phyloP scores from a whole-genome alignment of 2,329 filamentous ascomycete species.

The Pleochaeta shiraiana region DNA sequence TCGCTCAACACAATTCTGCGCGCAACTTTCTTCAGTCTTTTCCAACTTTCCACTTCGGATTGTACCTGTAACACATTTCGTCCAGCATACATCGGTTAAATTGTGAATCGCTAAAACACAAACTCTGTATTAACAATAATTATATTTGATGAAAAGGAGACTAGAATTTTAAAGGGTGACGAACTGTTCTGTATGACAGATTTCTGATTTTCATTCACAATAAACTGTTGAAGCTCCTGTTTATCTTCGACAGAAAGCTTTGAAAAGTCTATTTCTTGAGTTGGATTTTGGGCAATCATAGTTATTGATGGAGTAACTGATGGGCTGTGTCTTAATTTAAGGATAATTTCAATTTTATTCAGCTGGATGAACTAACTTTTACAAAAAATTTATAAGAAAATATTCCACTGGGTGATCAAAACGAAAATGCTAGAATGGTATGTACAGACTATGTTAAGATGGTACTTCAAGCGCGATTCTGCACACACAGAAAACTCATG shows the following conservation, averaged over 20 bases:
- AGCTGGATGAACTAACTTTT: too few relatives aligned
- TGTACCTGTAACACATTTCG: constrained; percentile 64
- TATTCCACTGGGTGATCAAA: too few relatives aligned
- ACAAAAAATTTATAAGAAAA: too few relatives aligned
- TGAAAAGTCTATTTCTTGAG: constrained; percentile 35
- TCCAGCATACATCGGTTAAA: constrained; percentile 69
- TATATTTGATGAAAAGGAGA: background rate
- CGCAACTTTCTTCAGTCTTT: constrained; percentile 56
- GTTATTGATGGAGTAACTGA: too few relatives aligned
- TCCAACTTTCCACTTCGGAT: constrained; percentile 56
- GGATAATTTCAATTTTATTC: too few relatives aligned
- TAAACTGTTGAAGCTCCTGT: constrained; percentile 68
- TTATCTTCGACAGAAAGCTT: constrained; percentile 66
- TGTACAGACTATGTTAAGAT: too few relatives aligned
- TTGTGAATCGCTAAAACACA: constrained; percentile 34
- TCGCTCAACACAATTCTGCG: constrained; percentile 81
- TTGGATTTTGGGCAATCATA: constrained; percentile 5
- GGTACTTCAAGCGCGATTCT: too few relatives aligned
- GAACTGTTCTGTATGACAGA: constrained; percentile 35
- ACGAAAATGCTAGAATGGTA: too few relatives aligned
- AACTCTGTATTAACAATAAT: too few relatives aligned
- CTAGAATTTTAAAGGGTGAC: constrained; percentile 8
- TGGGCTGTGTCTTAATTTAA: too few relatives aligned
- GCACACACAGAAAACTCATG: too few relatives aligned
- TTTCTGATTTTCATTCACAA: constrained; percentile 70